Evolutionary conservation across 2,329 filamentous ascomycete species (phyloP).

Genomic region (Falciphora oryzae): DNA sequence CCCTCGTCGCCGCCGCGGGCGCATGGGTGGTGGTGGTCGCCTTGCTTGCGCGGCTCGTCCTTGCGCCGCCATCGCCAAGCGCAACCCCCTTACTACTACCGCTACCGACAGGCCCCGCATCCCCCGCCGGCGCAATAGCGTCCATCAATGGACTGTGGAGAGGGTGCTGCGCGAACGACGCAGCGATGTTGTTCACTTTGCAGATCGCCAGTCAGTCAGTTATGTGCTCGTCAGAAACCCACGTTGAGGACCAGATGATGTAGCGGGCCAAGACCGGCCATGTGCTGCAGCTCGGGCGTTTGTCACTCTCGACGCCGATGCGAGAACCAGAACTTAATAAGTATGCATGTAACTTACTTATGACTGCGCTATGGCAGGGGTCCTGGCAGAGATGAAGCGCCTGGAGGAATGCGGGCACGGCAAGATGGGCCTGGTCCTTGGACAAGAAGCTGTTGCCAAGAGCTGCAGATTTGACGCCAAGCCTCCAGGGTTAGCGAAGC

Average conservation of each 20-base stretch:
- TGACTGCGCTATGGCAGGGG: slow-evolving; percentile 70
- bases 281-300: not conserved
- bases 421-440: slow-evolving; percentile 70
- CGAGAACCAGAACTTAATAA: no score
- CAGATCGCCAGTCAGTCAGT: slow-evolving; percentile 11
- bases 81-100: not conserved
- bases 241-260: no score
- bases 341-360: slow-evolving; percentile 57
- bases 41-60: slow-evolving; percentile 12
- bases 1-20: slow-evolving; percentile 40
- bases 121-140: slow-evolving; percentile 1
- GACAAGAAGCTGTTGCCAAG: slow-evolving; percentile 72
- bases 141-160: slow-evolving; percentile 27
- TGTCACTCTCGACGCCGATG: no score
- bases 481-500: slow-evolving; percentile 10
- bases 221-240: not conserved
- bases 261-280: no score
- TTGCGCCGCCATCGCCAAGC: slow-evolving; percentile 10
- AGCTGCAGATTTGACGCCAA: slow-evolving; percentile 36
- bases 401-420: slow-evolving; percentile 81
- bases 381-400: slow-evolving; percentile 63
- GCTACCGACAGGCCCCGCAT: no score
- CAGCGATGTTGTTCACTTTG: slow-evolving; percentile 73
- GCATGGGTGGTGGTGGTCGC: slow-evolving; percentile 16
- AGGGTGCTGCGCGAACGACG: slow-evolving; percentile 64